These are phyloP conservation scores for Symbiodinium natans DNA, from an alignment of 73 alveolate genomes.

Conservation along the genomic window DNA sequence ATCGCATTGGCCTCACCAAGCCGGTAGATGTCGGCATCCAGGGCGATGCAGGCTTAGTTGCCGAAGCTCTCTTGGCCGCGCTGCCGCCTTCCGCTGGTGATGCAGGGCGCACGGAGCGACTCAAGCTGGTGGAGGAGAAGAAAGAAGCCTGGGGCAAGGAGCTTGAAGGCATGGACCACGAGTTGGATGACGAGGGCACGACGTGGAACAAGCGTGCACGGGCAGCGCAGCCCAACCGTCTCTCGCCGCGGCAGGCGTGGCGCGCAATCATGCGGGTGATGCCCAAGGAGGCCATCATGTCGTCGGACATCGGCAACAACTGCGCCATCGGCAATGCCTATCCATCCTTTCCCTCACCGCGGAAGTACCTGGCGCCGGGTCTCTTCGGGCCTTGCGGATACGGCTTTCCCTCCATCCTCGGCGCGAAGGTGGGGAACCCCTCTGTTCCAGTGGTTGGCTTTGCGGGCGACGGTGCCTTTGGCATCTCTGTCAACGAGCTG, in stretches of 20 bases:
- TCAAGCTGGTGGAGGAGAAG: not conserved
- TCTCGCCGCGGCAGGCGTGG: conserved; percentile 73
- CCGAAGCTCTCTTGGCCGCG: not conserved
- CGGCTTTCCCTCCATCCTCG: too few relatives aligned
- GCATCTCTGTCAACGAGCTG: conserved; percentile 5
- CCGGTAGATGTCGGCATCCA: not conserved
- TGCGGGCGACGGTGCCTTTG: conserved; percentile 12
- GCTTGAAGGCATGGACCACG: conserved; percentile 68
- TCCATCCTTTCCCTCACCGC: conserved; percentile 59
- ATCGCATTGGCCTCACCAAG: not conserved
- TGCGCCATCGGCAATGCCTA: conserved; percentile 91
- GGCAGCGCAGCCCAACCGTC: conserved; percentile 9
- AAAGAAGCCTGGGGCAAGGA: conserved; percentile 37
- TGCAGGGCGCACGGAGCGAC: not conserved
- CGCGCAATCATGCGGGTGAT: conserved; percentile 69
- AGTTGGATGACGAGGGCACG: conserved; percentile 57
- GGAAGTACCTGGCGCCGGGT: conserved; percentile 71
- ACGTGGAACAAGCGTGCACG: conserved; percentile 80
- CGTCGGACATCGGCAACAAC: conserved; percentile 86
- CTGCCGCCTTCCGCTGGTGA: not conserved
- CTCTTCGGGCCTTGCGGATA: conserved; percentile 81
- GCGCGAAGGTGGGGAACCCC: not conserved
- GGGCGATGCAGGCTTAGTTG: not conserved
- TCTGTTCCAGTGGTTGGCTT: not conserved
- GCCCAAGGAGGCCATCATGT: conserved; percentile 80